Conservation (phyloP, 129 eudicot species). For the Escallonia herrerae region DNA sequence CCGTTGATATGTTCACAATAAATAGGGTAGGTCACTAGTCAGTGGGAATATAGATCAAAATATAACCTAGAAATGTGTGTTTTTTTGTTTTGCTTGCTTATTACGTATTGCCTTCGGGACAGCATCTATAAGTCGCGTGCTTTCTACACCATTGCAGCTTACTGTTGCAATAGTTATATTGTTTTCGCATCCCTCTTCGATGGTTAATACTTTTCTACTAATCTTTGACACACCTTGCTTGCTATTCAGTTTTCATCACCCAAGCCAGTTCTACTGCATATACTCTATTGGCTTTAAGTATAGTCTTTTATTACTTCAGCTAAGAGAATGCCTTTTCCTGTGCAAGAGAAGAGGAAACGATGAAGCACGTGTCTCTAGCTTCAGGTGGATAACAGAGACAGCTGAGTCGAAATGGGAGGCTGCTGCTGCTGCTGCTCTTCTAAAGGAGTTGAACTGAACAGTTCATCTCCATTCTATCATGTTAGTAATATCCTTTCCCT, state of each 20-base stretch:
- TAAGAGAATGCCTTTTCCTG: slow-evolving; percentile 24
- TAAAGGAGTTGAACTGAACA: slow-evolving; percentile 37
- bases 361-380: slow-evolving; percentile 33
- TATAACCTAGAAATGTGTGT: too few species aligned
- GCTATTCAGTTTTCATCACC: slow-evolving; percentile 6
- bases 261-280: slow-evolving; percentile 5
- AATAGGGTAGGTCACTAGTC: too few species aligned
- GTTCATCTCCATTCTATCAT: slow-evolving; percentile 46
- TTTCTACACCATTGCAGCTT: too few species aligned
- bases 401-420: slow-evolving; percentile 66
- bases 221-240: neutral
- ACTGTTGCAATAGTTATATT: too few species aligned
- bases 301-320: neutral
- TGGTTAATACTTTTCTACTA: neutral
- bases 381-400: slow-evolving; percentile 36
- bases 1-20: too few species aligned
- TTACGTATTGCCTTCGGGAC: too few species aligned
- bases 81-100: too few species aligned
- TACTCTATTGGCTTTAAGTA: neutral
- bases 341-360: slow-evolving; percentile 26
- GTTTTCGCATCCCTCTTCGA: neutral
- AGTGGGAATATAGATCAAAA: too few species aligned
- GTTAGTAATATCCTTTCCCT: slow-evolving; percentile 37
- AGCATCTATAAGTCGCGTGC: too few species aligned
- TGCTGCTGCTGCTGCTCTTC: slow-evolving; percentile 80